Evolutionary conservation across 2,329 filamentous ascomycete species (phyloP).

Genomic region (Sporothrix protearum): DNA sequence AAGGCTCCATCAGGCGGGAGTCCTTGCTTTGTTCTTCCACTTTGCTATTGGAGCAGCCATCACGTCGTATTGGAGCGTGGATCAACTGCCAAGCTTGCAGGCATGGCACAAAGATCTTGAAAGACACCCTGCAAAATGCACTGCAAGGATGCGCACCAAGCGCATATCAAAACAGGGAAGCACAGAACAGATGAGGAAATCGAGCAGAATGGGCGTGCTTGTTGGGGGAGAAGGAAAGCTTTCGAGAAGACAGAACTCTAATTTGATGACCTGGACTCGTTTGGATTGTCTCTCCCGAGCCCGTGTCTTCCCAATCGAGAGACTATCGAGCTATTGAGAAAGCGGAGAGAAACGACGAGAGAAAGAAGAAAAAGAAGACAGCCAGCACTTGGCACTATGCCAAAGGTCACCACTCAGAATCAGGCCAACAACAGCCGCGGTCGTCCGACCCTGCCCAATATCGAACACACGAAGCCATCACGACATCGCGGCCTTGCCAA

Average conservation of each 20-base stretch:
- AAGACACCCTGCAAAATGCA: background rate
- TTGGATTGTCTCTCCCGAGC: background rate
- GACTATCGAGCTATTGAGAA: too few relatives aligned
- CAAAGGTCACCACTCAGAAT: background rate
- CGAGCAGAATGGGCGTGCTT: background rate
- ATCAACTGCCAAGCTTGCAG: background rate
- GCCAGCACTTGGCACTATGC: background rate
- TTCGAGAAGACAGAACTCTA: background rate
- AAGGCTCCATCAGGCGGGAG: background rate
- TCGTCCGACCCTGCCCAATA: background rate
- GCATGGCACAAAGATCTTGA: background rate
- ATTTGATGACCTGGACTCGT: background rate
- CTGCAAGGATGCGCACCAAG: background rate
- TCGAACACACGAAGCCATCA: background rate
- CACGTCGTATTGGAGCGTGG: background rate
- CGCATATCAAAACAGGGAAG: background rate
- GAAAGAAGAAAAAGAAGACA: background rate
- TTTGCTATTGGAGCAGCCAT: background rate
- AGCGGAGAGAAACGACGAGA: background rate
- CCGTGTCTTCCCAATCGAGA: background rate
- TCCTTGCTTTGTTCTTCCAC: background rate
- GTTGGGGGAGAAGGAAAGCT: background rate
- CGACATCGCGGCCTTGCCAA: constrained; percentile 10
- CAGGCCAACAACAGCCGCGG: background rate
- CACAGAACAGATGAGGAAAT: background rate